Conservation (phyloP, 352 stramenopile genomes). For the Phytopythium delawarense region DNA sequence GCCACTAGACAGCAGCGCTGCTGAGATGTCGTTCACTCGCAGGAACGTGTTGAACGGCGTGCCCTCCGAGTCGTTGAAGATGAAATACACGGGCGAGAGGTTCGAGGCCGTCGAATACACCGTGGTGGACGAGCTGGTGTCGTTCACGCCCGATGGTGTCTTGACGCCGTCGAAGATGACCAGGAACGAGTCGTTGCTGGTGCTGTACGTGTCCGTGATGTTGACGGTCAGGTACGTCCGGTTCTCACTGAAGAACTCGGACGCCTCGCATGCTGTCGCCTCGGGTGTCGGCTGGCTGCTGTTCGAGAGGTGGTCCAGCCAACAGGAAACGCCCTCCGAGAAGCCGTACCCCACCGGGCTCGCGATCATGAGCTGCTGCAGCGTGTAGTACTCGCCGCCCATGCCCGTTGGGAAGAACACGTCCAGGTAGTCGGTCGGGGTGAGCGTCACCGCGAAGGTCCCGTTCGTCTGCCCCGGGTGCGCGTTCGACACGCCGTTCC, state of each 20-base stretch:
- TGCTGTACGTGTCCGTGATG: constrained; percentile 40
- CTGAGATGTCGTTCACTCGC: constrained; percentile 36
- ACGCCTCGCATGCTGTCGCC: constrained; percentile 34
- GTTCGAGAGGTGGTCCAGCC: constrained; percentile 25
- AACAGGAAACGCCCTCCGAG: constrained; percentile 34
- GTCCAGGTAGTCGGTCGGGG: constrained; percentile 60
- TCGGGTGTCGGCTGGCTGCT: not conserved
- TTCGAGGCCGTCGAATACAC: constrained; percentile 51
- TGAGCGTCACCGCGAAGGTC: constrained; percentile 71
- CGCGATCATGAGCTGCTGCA: constrained; percentile 75
- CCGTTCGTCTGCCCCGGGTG: constrained; percentile 68
- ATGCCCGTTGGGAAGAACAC: constrained; percentile 53
- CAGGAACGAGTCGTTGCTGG: constrained; percentile 52
- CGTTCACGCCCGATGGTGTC: constrained; percentile 56
- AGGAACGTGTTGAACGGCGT: constrained; percentile 72
- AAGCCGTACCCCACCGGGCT: constrained; percentile 68
- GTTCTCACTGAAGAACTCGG: constrained; percentile 36
- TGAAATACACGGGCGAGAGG: constrained; percentile 70
- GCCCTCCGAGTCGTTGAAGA: constrained; percentile 68
- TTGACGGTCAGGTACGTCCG: constrained; percentile 66
- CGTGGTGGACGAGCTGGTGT: constrained; percentile 19
- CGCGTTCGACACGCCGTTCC: constrained; percentile 45
- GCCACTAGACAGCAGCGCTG: constrained; percentile 52
- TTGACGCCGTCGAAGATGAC: constrained; percentile 62
- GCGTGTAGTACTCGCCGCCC: constrained; percentile 40